Evolutionary conservation across 2,329 filamentous ascomycete genomes (phyloP).

Genomic region (Clonostachys solani): DNA sequence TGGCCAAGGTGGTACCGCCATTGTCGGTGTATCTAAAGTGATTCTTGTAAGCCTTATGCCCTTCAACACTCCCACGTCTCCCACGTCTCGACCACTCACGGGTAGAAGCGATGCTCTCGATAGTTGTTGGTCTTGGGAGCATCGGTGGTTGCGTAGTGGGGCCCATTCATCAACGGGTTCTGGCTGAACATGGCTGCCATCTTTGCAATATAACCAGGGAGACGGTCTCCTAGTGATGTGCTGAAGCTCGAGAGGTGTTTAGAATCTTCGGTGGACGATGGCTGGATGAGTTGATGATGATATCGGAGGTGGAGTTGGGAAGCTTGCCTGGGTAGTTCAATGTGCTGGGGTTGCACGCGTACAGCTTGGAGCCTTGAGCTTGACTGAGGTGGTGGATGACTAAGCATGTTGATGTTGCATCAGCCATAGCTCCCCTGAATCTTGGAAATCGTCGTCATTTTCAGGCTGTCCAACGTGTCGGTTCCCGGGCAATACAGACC

Average conservation of each 20-base stretch:
- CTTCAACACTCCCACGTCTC: background rate
- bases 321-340: conserved; percentile 10
- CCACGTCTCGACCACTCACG: conserved; percentile 50
- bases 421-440: too few relatives aligned
- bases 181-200: conserved; percentile 69
- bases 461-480: too few relatives aligned
- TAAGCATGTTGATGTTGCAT: conserved; percentile 17
- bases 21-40: conserved; percentile 85
- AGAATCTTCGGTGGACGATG: background rate
- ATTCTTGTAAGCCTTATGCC: background rate
- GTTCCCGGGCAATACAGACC: too few relatives aligned
- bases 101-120: conserved; percentile 83
- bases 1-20: conserved; percentile 92
- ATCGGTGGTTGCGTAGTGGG: conserved; percentile 66
- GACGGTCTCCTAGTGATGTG: too few relatives aligned
- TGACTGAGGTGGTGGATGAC: conserved; percentile 25
- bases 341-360: conserved; percentile 22
- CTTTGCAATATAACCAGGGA: conserved; percentile 1
- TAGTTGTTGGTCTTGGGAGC: conserved; percentile 50
- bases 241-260: too few relatives aligned
- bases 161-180: conserved; percentile 64
- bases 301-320: conserved; percentile 5
- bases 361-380: conserved; percentile 49
- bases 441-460: too few relatives aligned
- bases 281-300: conserved; percentile 6